phyloP scores from a whole-genome alignment of 2,329 filamentous ascomycete species.

The Fusarium sp. region DNA sequence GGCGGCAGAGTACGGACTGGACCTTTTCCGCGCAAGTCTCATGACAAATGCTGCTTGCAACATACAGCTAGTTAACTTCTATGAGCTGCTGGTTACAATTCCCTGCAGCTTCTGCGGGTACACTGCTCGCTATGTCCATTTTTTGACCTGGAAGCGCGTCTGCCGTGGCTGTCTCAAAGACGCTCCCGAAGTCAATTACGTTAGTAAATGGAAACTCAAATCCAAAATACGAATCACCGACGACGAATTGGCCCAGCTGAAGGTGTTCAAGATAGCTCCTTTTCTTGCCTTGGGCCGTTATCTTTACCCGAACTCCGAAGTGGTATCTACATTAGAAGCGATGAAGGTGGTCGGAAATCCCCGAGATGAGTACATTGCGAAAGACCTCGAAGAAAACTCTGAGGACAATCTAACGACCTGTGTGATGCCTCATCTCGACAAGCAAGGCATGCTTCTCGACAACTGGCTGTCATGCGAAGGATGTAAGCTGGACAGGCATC shows the following conservation, averaged over 20 bases:
- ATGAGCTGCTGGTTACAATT: conserved; percentile 43
- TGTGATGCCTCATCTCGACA: neutral
- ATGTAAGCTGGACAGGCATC: neutral
- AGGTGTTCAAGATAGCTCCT: no score
- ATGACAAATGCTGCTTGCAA: conserved; percentile 44
- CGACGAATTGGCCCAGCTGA: neutral
- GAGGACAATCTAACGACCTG: neutral
- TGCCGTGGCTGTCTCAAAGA: conserved; percentile 48
- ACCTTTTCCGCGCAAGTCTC: conserved; percentile 51
- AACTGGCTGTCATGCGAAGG: neutral
- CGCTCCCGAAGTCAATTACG: no score
- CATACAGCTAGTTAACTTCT: conserved; percentile 45
- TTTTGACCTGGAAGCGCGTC: conserved; percentile 47
- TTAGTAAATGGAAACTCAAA: no score
- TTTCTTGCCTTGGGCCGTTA: no score
- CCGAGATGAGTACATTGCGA: neutral
- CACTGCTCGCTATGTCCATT: conserved; percentile 22
- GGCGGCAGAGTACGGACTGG: conserved; percentile 43
- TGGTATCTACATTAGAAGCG: neutral
- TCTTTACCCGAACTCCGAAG: neutral
- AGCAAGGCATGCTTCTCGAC: neutral
- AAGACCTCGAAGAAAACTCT: no score
- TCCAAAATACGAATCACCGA: accelerated
- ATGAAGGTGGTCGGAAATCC: neutral
- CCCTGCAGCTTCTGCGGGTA: conserved; percentile 43